These are phyloP conservation scores for Paratinospora sagittata DNA, from an alignment of 164 flowering plant species.

Conservation along the genomic window DNA sequence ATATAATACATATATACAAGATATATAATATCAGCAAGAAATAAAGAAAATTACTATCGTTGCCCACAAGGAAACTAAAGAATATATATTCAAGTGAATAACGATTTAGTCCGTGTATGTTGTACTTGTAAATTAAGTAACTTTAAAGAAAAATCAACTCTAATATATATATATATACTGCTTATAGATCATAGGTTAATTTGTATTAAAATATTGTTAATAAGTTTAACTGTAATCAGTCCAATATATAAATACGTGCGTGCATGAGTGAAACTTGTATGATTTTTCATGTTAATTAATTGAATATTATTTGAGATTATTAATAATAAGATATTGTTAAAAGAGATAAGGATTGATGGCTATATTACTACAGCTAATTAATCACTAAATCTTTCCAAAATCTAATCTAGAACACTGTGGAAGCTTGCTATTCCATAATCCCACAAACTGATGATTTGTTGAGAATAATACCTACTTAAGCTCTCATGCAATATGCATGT, in stretches of 20 bases:
- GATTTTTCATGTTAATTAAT: slow-evolving; percentile 9
- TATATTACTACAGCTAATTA: neutral
- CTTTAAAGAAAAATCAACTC: neutral
- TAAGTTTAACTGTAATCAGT: neutral
- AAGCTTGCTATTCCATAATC: too few relatives aligned
- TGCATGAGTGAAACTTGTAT: slow-evolving; percentile 9
- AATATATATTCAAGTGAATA: neutral
- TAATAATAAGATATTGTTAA: too few relatives aligned
- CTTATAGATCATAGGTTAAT: neutral
- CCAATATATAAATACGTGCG: too few relatives aligned
- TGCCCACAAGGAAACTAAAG: neutral
- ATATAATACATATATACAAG: too few relatives aligned
- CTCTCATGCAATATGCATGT: too few relatives aligned
- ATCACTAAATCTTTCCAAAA: slow-evolving; percentile 16
- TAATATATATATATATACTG: neutral
- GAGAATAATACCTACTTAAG: too few relatives aligned
- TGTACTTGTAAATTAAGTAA: neutral
- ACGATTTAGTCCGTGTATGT: neutral
- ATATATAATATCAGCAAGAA: neutral
- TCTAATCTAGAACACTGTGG: neutral
- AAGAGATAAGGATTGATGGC: neutral
- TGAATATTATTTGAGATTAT: slow-evolving; percentile 1
- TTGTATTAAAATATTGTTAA: neutral
- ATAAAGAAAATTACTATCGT: neutral
- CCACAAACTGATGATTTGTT: too few relatives aligned